A percentile compares a stretch with the other conserved stretches of the same genome.
These are phyloP conservation scores for Kalanchoe fedtschenkoi DNA, from an alignment of 164 flowering plant species.

Conservation along the genomic window DNA sequence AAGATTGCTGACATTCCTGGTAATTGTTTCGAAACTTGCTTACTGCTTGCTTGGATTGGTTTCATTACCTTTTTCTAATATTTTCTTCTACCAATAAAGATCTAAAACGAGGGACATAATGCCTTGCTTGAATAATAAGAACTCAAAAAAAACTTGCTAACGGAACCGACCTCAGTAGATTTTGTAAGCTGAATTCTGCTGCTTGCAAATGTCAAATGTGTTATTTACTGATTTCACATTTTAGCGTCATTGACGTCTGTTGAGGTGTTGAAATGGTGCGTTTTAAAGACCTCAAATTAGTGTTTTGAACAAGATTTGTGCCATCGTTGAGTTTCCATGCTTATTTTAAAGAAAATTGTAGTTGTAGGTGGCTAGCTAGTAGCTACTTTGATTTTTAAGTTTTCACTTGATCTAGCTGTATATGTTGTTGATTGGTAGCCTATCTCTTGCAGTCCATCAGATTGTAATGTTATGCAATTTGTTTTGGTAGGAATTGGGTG, in stretches of 20 bases:
- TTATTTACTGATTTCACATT: no score
- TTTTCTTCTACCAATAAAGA: no score
- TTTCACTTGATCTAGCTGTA: no score
- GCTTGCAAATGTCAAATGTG: not conserved
- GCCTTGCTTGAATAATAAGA: no score
- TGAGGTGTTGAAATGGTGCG: not conserved
- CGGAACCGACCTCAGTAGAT: no score
- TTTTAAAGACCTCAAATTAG: not conserved
- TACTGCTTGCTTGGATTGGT: not conserved
- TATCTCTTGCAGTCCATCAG: not conserved
- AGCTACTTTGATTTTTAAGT: not conserved
- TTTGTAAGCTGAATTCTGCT: no score
- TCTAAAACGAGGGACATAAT: no score
- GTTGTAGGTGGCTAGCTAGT: not conserved
- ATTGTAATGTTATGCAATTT: not conserved
- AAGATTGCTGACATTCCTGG: constrained; percentile 45
- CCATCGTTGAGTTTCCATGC: not conserved
- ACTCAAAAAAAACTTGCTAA: no score
- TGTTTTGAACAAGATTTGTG: not conserved
- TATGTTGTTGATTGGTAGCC: no score
- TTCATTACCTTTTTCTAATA: not conserved
- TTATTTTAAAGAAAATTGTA: not conserved
- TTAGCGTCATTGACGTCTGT: no score
- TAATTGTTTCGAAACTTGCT: constrained; percentile 11
- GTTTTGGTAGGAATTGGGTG: constrained; percentile 39